Evolutionary conservation across 2,329 filamentous ascomycete species (phyloP), one percentile per base, ranked within the genome.

Genomic region (Alternaria gansuensis): DNA sequence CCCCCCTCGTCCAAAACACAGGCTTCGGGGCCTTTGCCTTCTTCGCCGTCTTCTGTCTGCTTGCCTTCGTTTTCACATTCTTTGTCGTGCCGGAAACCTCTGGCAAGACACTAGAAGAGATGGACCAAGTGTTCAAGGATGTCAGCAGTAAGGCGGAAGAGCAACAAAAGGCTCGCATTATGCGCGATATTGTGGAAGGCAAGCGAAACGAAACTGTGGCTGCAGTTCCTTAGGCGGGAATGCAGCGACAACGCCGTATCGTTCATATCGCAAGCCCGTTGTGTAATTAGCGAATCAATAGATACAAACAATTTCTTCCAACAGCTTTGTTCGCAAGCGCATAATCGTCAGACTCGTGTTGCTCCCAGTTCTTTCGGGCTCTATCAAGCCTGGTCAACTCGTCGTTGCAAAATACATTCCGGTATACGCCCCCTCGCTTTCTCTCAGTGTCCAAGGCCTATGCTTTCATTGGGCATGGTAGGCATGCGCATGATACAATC

Each of bases 1-100:
- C 88, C 0, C 82, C 87, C 1, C 82, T 90, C 34, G 84, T 90
- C 23, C 77, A 85, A 59, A 84, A 84, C 52, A 88, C 80, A 0
- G 81, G 80, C 1, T 83, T 77, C 63, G 82, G 82, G 4, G 74
- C 74, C 0, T 77, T 77, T 45, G 68, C 69, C 3, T 78, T 78
- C 57, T 78, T 78, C 63, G 76, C 74, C 8, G 68, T 75, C n/a
- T 76, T 76, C 53, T 76, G 72, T 57, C 57, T 69, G 0, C 62
- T 77, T 26, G 70, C 71, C 1, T 73, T 75, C 31, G 54, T 75
- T 6, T 78, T 76, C 58, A 75, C 74, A 0, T 75, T 63, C 51
- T 75, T 77, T 62, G 67, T 63, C 13, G 62, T 78, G 2, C 75
- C 76, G 2, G 76, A 78, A 54, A 78, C 76, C 5, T 70, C 69